These are phyloP conservation scores for Tylopilus sp. DNA, from an alignment of 1,284 basidiomycete species.

Conservation along the genomic window DNA sequence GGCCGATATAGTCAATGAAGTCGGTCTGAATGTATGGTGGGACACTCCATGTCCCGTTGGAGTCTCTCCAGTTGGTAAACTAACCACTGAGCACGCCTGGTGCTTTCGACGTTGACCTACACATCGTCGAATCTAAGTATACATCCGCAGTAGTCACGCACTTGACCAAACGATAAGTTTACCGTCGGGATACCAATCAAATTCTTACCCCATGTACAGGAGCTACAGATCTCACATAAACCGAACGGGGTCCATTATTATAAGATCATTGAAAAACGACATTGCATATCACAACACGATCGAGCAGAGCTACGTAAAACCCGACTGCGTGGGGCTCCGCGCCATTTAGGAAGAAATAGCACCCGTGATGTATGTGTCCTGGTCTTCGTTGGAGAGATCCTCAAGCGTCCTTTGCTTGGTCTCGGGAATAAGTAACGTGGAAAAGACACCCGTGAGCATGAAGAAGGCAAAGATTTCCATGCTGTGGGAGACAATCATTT, in stretches of 20 bases:
- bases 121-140: no score
- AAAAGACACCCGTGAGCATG: slow-evolving; percentile 58
- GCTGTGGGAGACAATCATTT: slow-evolving; percentile 18
- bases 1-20: no score
- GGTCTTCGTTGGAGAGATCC: slow-evolving; percentile 52
- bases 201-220: no score
- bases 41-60: no score
- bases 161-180: no score
- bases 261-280: background rate
- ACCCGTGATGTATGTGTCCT: slow-evolving; percentile 43
- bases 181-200: no score
- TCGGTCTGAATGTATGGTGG: no score
- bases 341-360: slow-evolving; percentile 14
- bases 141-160: no score
- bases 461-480: slow-evolving; percentile 54
- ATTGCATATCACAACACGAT: slow-evolving; percentile 7
- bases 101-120: background rate
- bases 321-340: background rate
- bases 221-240: background rate
- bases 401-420: slow-evolving; percentile 57
- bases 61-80: no score
- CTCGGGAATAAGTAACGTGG: slow-evolving; percentile 60
- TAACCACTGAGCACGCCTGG: background rate
- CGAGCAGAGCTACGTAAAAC: background rate
- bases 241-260: background rate